Conservation (phyloP, 1,139 yeast species). For the Yamadazyma dushanensis region DNA sequence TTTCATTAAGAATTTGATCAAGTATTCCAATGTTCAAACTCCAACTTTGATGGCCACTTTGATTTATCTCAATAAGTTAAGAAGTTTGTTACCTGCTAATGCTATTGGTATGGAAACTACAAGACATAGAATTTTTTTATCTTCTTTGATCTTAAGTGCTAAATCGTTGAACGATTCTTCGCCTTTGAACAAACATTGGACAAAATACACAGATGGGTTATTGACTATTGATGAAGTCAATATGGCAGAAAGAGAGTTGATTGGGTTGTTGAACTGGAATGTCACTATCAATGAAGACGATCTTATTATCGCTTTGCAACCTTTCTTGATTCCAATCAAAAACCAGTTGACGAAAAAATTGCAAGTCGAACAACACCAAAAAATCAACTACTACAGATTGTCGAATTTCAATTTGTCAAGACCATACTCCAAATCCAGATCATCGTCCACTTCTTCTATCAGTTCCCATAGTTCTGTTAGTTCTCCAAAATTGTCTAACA, state of each 20-base stretch:
- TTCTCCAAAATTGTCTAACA: conserved; percentile 9
- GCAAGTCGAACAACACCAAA: conserved; percentile 34
- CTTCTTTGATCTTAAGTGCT: conserved; percentile 84
- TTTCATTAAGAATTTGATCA: conserved; percentile 72
- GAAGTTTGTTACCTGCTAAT: conserved; percentile 77
- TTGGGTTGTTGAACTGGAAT: conserved; percentile 83
- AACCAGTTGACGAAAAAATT: conserved; percentile 25
- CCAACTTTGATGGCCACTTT: conserved; percentile 92
- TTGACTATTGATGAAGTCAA: conserved; percentile 78
- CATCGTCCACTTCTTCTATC: conserved; percentile 13
- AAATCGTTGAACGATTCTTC: conserved; percentile 90
- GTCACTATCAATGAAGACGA: conserved; percentile 69
- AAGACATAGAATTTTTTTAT: conserved; percentile 86
- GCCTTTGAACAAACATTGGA: conserved; percentile 96
- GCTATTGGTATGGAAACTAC: conserved; percentile 94
- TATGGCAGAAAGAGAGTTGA: conserved; percentile 85
- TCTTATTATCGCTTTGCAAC: conserved; percentile 64
- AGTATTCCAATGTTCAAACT: conserved; percentile 87
- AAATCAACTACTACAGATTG: conserved; percentile 40
- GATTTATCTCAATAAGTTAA: conserved; percentile 75
- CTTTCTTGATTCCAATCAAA: conserved; percentile 76
- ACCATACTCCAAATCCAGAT: conserved; percentile 9
- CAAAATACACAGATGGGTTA: conserved; percentile 83
- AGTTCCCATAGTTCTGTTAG: conserved; percentile 11
- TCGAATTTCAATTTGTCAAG: conserved; percentile 21